These are phyloP conservation scores for Apiospora pterosperma DNA, from an alignment of 2,329 filamentous ascomycete genomes.

Conservation along the genomic window DNA sequence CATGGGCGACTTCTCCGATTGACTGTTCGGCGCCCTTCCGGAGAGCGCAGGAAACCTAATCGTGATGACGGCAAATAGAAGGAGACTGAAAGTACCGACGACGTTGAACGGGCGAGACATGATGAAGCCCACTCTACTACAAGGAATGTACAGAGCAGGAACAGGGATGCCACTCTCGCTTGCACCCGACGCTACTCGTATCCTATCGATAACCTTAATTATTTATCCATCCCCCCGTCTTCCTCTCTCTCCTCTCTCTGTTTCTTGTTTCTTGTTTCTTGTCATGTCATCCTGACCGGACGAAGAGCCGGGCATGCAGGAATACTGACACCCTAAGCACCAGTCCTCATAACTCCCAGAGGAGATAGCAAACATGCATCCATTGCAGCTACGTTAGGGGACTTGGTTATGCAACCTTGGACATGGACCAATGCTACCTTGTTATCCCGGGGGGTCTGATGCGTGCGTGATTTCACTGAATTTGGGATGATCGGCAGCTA, in stretches of 20 bases:
- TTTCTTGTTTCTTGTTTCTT: neutral
- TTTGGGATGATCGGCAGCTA: neutral
- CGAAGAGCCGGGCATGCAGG: neutral
- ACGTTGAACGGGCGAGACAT: too few species aligned
- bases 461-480: neutral
- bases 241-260: neutral
- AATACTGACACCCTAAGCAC: neutral
- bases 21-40: too few species aligned
- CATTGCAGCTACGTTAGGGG: too few species aligned
- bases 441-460: too few species aligned
- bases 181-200: neutral
- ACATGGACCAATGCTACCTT: too few species aligned
- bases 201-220: conserved; percentile 2
- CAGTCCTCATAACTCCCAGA: neutral
- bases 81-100: neutral
- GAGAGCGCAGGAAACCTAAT: too few species aligned
- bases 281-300: neutral
- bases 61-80: too few species aligned
- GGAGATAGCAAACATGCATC: neutral
- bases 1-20: too few species aligned
- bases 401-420: too few species aligned
- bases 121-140: too few species aligned
- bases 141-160: neutral
- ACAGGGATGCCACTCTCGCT: conserved; percentile 1
- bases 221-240: neutral